phyloP scores from a whole-genome alignment of 2,329 filamentous ascomycete genomes.

The Pseudogymnoascus sp. region DNA sequence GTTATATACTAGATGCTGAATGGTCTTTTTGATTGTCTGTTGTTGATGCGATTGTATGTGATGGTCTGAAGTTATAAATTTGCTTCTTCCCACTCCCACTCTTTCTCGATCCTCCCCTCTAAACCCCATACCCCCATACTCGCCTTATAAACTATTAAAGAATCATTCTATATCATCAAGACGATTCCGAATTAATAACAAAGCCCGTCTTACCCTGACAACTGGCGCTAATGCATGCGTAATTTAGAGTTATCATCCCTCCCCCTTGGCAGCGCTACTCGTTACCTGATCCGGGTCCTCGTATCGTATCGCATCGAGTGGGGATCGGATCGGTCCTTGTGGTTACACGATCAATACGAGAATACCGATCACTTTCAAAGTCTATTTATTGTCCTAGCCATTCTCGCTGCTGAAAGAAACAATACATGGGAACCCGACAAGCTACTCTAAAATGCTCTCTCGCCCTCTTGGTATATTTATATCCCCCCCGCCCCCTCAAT shows the following conservation, averaged over 20 bases:
- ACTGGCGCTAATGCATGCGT: neutral
- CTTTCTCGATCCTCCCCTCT: neutral
- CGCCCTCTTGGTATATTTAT: neutral
- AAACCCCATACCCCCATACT: neutral
- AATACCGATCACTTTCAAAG: neutral
- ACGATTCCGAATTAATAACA: neutral
- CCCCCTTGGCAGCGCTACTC: neutral
- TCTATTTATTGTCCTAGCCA: neutral
- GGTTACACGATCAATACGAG: neutral
- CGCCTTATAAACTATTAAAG: neutral
- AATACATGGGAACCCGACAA: neutral
- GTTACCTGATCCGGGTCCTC: neutral
- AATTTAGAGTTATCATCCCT: neutral
- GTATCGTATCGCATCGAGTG: neutral
- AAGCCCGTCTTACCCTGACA: neutral
- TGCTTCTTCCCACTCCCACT: neutral
- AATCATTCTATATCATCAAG: neutral
- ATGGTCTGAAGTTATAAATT: neutral
- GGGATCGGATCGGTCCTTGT: neutral
- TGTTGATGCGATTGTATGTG: neutral
- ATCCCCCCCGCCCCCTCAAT: neutral
- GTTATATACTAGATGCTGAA: neutral
- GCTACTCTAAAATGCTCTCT: neutral
- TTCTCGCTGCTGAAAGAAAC: neutral
- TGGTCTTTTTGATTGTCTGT: neutral